A percentile compares a stretch with the other conserved stretches of the same genome.
Conservation (phyloP, 768 basidiomycete species). For the Boletus reticulatus region DNA sequence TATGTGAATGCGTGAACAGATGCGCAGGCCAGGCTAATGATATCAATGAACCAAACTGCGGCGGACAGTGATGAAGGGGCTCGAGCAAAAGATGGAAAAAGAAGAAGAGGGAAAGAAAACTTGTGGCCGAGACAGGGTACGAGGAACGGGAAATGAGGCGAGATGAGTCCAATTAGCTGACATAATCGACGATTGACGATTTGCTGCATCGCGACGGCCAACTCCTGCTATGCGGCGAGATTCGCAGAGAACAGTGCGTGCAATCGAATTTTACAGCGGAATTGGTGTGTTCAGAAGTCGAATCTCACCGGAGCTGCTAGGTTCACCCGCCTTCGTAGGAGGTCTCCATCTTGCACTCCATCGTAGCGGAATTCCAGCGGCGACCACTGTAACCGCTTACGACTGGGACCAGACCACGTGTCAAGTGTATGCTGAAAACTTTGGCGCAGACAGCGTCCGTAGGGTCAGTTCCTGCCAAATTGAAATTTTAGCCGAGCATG, state of each 20-base stretch:
- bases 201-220: background rate
- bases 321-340: slow-evolving; percentile 39
- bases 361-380: slow-evolving; percentile 45
- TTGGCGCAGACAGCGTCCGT: slow-evolving; percentile 43
- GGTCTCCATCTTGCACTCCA: slow-evolving; percentile 69
- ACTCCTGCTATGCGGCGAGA: background rate
- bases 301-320: background rate
- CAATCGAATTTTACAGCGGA: slow-evolving; percentile 75
- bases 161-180: slow-evolving; percentile 19
- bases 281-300: slow-evolving; percentile 51
- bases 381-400: slow-evolving; percentile 53
- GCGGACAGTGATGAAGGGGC: background rate
- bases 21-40: background rate
- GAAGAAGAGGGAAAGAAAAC: slow-evolving; percentile 1
- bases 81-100: background rate
- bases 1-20: slow-evolving; percentile 7
- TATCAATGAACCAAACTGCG: background rate
- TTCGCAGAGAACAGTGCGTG: slow-evolving; percentile 14
- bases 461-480: slow-evolving; percentile 23
- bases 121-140: background rate
- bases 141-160: slow-evolving; percentile 14
- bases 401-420: slow-evolving; percentile 82
- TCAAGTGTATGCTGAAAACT: slow-evolving; percentile 65
- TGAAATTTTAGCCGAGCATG: background rate
- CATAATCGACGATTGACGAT: slow-evolving; percentile 15